phyloP scores from a whole-genome alignment of 2,329 filamentous ascomycete genomes.

The Sclerotinia minor region DNA sequence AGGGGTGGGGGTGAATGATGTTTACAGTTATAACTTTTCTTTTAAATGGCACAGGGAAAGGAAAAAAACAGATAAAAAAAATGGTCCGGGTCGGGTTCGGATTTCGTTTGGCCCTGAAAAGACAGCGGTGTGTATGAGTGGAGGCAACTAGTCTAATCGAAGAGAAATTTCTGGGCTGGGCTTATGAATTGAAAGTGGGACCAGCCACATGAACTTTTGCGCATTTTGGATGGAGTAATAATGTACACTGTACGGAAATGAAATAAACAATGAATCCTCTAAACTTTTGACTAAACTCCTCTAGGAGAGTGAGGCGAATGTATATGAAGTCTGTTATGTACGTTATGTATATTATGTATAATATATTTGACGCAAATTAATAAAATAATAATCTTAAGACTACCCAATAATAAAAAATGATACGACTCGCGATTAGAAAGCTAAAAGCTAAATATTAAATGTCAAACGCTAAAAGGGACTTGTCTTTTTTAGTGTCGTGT shows the following conservation, averaged over 20 bases:
- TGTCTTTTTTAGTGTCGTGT: constrained; percentile 20
- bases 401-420: background rate
- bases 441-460: background rate
- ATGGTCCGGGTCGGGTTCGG: constrained; percentile 16
- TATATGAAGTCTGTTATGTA: too few species aligned
- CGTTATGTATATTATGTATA: constrained; percentile 1
- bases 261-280: constrained; percentile 5
- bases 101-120: constrained; percentile 19
- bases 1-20: constrained; percentile 8
- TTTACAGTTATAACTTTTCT: constrained; percentile 9
- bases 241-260: constrained; percentile 6
- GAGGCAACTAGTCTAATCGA: constrained; percentile 20
- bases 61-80: constrained; percentile 12
- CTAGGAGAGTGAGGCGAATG: constrained; percentile 18
- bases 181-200: constrained; percentile 21
- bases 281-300: background rate
- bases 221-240: background rate
- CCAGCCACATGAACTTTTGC: constrained; percentile 20
- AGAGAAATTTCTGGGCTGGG: constrained; percentile 17
- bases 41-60: constrained; percentile 3
- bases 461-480: constrained; percentile 1
- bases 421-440: background rate
- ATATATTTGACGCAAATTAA: background rate
- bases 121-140: constrained; percentile 25
- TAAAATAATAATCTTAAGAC: background rate